Conservation (phyloP, 768 basidiomycete genomes). For the Tricholomella constricta region DNA sequence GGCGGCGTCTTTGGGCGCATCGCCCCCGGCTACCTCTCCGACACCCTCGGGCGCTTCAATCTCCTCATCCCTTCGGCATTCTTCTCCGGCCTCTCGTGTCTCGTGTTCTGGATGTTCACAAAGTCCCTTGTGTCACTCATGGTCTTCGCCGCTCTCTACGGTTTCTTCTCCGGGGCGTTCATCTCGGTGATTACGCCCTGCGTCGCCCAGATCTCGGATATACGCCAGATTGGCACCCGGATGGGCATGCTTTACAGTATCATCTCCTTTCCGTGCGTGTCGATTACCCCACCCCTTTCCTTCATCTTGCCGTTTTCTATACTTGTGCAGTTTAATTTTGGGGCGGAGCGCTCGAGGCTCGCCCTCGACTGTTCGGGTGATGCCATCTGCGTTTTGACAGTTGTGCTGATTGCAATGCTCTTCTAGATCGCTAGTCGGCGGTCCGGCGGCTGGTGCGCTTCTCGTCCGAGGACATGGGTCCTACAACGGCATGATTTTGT, state of each 20-base stretch:
- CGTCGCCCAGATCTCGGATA: constrained; percentile 65
- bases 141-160: constrained; percentile 57
- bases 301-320: constrained; percentile 2
- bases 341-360: not conserved
- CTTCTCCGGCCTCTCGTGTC: constrained; percentile 59
- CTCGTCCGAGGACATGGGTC: constrained; percentile 46
- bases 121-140: constrained; percentile 41
- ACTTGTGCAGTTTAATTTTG: not conserved
- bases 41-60: constrained; percentile 67
- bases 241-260: constrained; percentile 67
- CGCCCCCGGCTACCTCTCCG: constrained; percentile 63
- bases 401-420: not conserved
- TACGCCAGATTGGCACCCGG: constrained; percentile 57
- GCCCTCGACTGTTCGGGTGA: too few species aligned
- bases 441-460: constrained; percentile 63
- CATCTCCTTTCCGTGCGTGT: constrained; percentile 70
- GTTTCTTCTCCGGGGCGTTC: constrained; percentile 69
- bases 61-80: constrained; percentile 64
- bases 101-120: constrained; percentile 59
- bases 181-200: constrained; percentile 69
- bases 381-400: too few species aligned
- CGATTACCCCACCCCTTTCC: too few species aligned
- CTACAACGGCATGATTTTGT: constrained; percentile 54
- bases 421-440: constrained; percentile 62
- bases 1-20: constrained; percentile 68